These are phyloP conservation scores for Teunomyces lycoperdinae DNA, from an alignment of 805 yeast species.

Conservation along the genomic window DNA sequence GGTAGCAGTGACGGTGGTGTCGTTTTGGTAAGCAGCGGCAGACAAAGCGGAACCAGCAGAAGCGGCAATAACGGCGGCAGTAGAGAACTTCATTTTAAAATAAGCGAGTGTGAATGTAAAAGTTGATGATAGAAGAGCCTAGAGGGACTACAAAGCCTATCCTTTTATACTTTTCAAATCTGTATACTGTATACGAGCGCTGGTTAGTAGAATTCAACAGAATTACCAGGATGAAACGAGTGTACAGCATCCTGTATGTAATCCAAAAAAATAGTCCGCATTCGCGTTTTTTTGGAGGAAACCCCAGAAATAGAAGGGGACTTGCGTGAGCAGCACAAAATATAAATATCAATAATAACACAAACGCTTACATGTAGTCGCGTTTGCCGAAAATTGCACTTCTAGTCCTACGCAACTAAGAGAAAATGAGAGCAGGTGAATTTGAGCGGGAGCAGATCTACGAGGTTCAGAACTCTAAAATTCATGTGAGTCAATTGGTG, in stretches of 20 bases:
- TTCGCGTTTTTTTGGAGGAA: not conserved
- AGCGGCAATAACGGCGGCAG: conserved; percentile 23
- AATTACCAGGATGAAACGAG: not conserved
- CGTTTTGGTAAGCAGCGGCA: conserved; percentile 29
- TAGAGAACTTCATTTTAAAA: conserved; percentile 33
- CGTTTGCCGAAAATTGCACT: not conserved
- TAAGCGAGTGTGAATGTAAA: conserved; percentile 10
- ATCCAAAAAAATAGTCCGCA: not conserved
- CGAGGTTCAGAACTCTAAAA: not conserved
- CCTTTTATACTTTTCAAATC: not conserved
- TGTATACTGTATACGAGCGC: not conserved
- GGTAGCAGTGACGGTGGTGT: conserved; percentile 13
- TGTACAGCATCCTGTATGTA: not conserved
- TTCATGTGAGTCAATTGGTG: too few species aligned
- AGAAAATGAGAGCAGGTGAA: not conserved
- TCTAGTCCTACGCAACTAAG: not conserved
- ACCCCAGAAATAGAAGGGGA: not conserved
- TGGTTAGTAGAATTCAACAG: not conserved
- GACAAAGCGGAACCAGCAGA: conserved; percentile 22
- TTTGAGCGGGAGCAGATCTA: not conserved
- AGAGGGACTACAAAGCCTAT: not conserved
- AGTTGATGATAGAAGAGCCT: not conserved
- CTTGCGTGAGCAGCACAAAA: not conserved
- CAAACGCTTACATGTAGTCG: not conserved
- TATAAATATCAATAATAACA: conserved; percentile 1